A percentile compares a stretch with the other conserved stretches of the same genome.
Evolutionary conservation across 495 filamentous ascomycete genomes (phyloP).

Genomic region (Tricharina praecox): DNA sequence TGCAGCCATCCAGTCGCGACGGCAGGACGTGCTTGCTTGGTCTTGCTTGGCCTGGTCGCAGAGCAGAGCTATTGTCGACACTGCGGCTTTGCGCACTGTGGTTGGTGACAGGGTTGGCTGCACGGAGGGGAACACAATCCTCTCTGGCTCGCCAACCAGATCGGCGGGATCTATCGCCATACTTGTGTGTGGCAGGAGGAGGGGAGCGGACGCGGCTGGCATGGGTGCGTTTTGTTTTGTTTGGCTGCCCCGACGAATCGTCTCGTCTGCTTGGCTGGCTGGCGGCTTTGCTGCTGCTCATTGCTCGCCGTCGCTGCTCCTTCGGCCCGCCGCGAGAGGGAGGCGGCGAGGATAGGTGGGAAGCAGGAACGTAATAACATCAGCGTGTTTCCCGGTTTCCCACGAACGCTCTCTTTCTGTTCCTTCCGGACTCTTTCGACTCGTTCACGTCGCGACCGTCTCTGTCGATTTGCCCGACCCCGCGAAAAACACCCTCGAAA

Average conservation of each 20-base stretch:
- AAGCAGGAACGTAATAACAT: constrained; percentile 6
- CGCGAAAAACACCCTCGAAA: not conserved
- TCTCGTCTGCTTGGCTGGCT: too few species aligned
- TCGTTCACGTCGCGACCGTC: not conserved
- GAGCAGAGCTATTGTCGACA: too few species aligned
- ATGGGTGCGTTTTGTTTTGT: not conserved
- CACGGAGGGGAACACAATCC: too few species aligned
- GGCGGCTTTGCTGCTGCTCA: too few species aligned
- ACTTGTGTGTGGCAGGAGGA: too few species aligned
- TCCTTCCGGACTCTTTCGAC: constrained; percentile 6
- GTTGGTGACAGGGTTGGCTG: too few species aligned
- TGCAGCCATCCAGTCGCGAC: too few species aligned
- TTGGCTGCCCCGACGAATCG: not conserved
- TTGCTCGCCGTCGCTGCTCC: too few species aligned
- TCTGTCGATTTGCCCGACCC: not conserved
- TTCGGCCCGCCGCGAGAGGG: constrained; percentile 1
- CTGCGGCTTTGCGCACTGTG: too few species aligned
- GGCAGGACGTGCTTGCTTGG: too few species aligned
- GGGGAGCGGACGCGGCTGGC: not conserved
- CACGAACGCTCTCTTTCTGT: not conserved
- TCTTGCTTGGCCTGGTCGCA: too few species aligned
- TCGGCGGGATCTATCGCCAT: not conserved
- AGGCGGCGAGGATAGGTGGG: too few species aligned
- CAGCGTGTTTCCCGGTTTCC: not conserved
- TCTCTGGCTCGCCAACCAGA: constrained; percentile 8